A percentile compares a stretch with the other conserved stretches of the same genome.
Conservation (phyloP, 805 yeast genomes). For the Wickerhamiella australiensis region DNA sequence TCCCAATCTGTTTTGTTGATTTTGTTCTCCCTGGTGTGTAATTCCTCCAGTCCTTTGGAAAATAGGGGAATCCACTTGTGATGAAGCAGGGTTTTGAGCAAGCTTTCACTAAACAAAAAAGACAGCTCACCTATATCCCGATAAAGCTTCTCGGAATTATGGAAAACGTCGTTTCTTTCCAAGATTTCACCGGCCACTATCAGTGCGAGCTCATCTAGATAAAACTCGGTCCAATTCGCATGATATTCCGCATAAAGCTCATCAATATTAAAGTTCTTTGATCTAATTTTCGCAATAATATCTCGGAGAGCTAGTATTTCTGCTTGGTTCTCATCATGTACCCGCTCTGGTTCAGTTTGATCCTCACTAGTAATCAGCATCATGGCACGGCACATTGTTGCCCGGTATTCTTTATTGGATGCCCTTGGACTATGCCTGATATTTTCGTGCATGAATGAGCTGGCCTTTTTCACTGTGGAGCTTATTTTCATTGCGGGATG, state of each 20-base stretch:
- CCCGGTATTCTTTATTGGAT: constrained; percentile 3
- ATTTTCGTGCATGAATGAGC: neutral
- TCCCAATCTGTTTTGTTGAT: too few relatives aligned
- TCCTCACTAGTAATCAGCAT: neutral
- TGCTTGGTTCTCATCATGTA: too few relatives aligned
- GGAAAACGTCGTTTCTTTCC: neutral
- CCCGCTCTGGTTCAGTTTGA: too few relatives aligned
- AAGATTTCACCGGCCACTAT: neutral
- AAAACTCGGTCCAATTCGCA: neutral
- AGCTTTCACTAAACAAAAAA: neutral
- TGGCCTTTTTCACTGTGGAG: neutral
- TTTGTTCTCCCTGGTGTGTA: too few relatives aligned
- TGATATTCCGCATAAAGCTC: constrained; percentile 5
- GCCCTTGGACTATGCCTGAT: constrained; percentile 2
- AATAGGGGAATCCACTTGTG: neutral
- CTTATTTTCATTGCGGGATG: neutral
- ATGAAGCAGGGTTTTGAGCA: neutral
- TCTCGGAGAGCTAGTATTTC: neutral
- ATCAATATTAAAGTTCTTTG: neutral
- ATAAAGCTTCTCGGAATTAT: neutral
- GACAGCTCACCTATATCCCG: neutral
- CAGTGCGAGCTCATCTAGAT: constrained; percentile 9
- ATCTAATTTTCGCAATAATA: neutral
- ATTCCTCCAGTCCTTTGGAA: neutral
- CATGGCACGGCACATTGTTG: constrained; percentile 8